Evolutionary conservation across 202 grass and related monocot genomes (phyloP), one percentile per base, ranked within the genome.

Genomic region (Elaeis oleifera): DNA sequence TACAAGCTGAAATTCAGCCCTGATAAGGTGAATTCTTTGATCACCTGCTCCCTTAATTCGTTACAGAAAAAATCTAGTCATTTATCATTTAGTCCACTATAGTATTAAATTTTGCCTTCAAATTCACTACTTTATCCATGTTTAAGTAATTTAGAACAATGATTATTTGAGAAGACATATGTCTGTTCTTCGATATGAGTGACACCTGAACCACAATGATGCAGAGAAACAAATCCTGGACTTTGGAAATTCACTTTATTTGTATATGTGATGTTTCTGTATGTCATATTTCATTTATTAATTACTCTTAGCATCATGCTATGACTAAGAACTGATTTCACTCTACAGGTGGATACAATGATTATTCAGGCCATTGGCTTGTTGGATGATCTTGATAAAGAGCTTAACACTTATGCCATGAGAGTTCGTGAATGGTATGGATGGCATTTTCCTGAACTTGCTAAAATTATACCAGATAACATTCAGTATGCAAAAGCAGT

Each of bases 361-460:
- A 96, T 96, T 50, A 81, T 90, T 64, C 90, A 96, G 55, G 86
- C 90, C 60, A 96, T 96, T 70, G 90, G 90, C 20, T 90, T 96
- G 26, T 76, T 96, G 72, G 90, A 96, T 68, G 86, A 96, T 72
- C 78, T 90, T 78, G 90, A 90, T 58, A 90, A 96, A 59, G 90
- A 96, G 64, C 78, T 96, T 54, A 96, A 96, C 72, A 88, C 84
- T 32, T 96, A 88, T 11, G 91, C 87, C 0, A 96, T 96, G 86
- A 85, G 91, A 64, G 87, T 96, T n/a, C 91, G 84, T 18, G 91
- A 96, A 75, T 96, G 91, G 87, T 96, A 88, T 26, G 91, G 91
- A 19, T 96, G 91, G 91, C 87, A 90, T 60, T 96, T 96, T 85
- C 91, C 91, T 3, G 91, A 96, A 66, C 78, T 96, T 28, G 66